phyloP scores from a whole-genome alignment of 495 filamentous ascomycete genomes.

The Talaromyces liani region DNA sequence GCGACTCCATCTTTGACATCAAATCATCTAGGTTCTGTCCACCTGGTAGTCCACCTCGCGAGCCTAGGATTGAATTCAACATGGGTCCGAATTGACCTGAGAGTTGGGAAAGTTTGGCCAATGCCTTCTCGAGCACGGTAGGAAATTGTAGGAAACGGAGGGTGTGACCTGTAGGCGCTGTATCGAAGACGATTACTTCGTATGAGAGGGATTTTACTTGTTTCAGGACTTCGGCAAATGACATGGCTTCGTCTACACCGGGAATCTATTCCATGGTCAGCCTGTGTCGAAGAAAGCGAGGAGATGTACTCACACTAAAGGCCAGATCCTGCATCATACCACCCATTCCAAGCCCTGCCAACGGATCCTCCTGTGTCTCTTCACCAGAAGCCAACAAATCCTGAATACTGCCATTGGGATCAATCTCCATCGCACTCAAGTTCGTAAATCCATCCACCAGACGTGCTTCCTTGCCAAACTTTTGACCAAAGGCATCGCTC shows the following conservation, averaged over 20 bases:
- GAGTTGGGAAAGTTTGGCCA: slow-evolving; percentile 91
- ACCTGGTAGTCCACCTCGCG: slow-evolving; percentile 75
- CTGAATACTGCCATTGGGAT: slow-evolving; percentile 96
- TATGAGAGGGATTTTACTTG: slow-evolving; percentile 99
- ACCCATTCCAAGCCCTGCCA: slow-evolving; percentile 58
- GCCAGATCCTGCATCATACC: slow-evolving; percentile 71
- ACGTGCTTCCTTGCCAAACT: slow-evolving; percentile 97
- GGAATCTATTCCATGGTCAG: slow-evolving; percentile 59
- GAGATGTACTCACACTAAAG: slow-evolving; percentile 50
- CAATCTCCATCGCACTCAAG: slow-evolving; percentile 98
- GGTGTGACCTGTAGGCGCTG: slow-evolving; percentile 96
- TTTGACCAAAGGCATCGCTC: slow-evolving; percentile 95
- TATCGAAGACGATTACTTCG: slow-evolving; percentile 98
- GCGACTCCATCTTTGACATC: slow-evolving; percentile 85
- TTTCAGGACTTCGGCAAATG: slow-evolving; percentile 96
- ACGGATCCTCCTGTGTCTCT: slow-evolving; percentile 61
- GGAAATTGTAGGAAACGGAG: slow-evolving; percentile 99
- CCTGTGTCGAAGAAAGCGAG: neutral
- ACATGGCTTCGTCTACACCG: slow-evolving; percentile 99
- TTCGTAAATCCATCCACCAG: slow-evolving; percentile 88
- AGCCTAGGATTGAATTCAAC: slow-evolving; percentile 84
- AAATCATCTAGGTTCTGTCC: slow-evolving; percentile 87
- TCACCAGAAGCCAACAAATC: slow-evolving; percentile 80
- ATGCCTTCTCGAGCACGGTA: slow-evolving; percentile 94
- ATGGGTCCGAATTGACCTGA: slow-evolving; percentile 93